phyloP scores from a whole-genome alignment of 805 yeast species.

The Saccharomycopsis sp. region DNA sequence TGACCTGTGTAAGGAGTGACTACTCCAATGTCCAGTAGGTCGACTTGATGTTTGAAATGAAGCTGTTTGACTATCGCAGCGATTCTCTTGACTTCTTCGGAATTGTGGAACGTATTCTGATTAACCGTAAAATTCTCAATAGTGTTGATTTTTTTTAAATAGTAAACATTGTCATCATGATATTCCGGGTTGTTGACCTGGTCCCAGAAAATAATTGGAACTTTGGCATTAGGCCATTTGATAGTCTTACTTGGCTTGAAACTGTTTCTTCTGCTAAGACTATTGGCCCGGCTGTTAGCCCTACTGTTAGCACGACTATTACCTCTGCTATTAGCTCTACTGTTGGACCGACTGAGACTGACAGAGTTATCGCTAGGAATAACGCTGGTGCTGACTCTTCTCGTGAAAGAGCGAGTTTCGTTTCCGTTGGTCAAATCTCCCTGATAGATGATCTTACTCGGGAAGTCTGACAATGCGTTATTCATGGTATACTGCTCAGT shows the following conservation, averaged over 20 bases:
- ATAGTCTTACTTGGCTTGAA: constrained; percentile 24
- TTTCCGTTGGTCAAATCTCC: constrained; percentile 56
- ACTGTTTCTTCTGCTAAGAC: constrained; percentile 2
- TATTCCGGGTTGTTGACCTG: constrained; percentile 28
- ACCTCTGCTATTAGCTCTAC: not conserved
- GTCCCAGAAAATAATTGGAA: constrained; percentile 58
- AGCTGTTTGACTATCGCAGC: constrained; percentile 32
- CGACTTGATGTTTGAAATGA: constrained; percentile 42
- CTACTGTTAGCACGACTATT: not conserved
- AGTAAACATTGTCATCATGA: constrained; percentile 50
- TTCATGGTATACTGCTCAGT: constrained; percentile 60
- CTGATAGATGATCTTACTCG: constrained; percentile 56
- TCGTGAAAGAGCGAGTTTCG: constrained; percentile 25
- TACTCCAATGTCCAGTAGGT: constrained; percentile 48
- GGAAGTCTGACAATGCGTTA: constrained; percentile 41
- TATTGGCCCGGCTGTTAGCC: not conserved
- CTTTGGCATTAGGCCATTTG: constrained; percentile 51
- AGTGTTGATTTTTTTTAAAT: constrained; percentile 24
- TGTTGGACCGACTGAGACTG: not conserved
- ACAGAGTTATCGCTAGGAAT: not conserved
- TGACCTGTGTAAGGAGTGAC: constrained; percentile 61
- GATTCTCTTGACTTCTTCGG: constrained; percentile 11
- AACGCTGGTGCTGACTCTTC: not conserved
- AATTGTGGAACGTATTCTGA: constrained; percentile 19
- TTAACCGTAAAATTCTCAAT: constrained; percentile 20